Base-by-base conservation (phyloP, 148 eudicot genomes). In the Rhododendron simsii region DNA sequence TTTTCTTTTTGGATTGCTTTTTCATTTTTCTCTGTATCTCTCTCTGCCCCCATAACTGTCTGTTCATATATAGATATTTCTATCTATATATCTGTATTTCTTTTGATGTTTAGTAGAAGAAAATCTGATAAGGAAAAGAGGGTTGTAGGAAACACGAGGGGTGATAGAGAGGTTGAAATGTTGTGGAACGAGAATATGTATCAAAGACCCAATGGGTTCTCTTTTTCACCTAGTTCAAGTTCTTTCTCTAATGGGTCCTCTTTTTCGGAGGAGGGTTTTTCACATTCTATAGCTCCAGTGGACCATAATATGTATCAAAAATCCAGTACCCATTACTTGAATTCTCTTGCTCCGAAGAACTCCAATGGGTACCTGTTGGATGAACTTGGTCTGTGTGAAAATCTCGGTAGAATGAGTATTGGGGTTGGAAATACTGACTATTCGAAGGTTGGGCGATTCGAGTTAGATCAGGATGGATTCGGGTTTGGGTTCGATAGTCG, bases 361-460 rank as follows among this genome's bases (percentile, higher is more conserved):
- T 82, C 90, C 75, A 87, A 79, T 47, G 91, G 83, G 76, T 63
- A 82, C 55, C 33, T 45, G 50, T 15, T 82, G 30, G 91, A 88
- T 89, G 92, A 93, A n/a, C 45, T 80, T 84, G 91, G 88, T 86
- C 86, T 92, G 81, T 75, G 88, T 21, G 88, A 88, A 47, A 89
- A 87, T 28, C 85, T 94, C 30, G 85, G 77, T 39, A 85, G 81
- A 71, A 74, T 93, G 89, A 81, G 78, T 85, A 16, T 93, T 87
- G 89, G 91, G 73, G 90, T 87, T 81, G 80, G 84, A 37, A 12
- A 74, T 76, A 76, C 82, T 15, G 84, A 86, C 82, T 78, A 63
- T 89, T 85, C 87, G 83, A 81, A 83, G 85, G 18, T 67, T 86
- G 82, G 87, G 87, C 82, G 65, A 21, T 85, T 84, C 28, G 84